phyloP scores from a whole-genome alignment of 2,329 filamentous ascomycete species.

The Apiospora saccharicola region DNA sequence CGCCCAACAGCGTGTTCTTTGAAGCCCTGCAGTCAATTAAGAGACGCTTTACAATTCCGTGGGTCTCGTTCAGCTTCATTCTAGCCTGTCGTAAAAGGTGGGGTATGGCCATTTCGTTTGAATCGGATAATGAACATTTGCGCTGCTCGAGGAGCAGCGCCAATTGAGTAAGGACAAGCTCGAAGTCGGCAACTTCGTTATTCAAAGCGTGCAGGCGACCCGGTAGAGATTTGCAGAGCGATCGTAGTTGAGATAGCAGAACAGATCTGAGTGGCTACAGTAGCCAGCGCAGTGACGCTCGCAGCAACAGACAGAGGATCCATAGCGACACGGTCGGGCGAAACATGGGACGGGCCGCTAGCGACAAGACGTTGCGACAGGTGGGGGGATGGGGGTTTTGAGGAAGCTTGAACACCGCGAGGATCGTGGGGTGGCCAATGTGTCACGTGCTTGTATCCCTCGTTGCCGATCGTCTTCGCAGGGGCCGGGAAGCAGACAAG shows the following conservation, averaged over 20 bases:
- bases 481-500: background rate
- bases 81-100: conserved; percentile 37
- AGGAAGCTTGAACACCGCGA: background rate
- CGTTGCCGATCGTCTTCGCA: background rate
- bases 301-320: conserved; percentile 36
- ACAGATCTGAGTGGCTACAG: conserved; percentile 36
- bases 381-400: background rate
- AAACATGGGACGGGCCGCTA: background rate
- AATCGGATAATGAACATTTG: no score
- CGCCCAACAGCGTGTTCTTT: no score
- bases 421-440: background rate
- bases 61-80: no score
- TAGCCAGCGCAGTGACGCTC: conserved; percentile 36
- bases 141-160: conserved; percentile 34
- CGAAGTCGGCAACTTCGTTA: conserved; percentile 42
- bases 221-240: conserved; percentile 36
- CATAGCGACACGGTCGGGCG: background rate
- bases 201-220: conserved; percentile 40
- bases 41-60: no score
- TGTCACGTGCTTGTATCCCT: background rate
- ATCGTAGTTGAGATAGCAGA: conserved; percentile 36
- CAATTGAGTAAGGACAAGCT: conserved; percentile 39
- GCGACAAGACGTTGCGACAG: no score
- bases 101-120: conserved; percentile 30
- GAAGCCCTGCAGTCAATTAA: no score